phyloP scores from a whole-genome alignment of 306 rosid species.

The Cyclanthera cordifolia region DNA sequence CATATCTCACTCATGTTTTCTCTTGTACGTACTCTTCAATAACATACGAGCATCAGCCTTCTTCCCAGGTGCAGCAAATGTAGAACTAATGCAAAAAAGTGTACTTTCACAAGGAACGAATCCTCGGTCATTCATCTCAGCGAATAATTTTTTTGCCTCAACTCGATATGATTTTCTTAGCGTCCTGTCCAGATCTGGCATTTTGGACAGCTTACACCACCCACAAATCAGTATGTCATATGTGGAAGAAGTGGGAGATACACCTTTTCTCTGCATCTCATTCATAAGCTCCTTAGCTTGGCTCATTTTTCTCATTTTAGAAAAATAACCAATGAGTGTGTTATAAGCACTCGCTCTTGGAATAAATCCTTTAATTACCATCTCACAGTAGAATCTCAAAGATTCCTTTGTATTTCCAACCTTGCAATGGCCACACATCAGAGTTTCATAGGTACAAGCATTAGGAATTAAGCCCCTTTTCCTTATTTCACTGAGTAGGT shows the following conservation, averaged over 20 bases:
- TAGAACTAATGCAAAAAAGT: constrained; percentile 37
- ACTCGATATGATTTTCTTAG: constrained; percentile 36
- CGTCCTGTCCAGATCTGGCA: constrained; percentile 46
- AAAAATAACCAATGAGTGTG: constrained; percentile 68
- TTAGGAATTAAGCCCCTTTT: constrained; percentile 51
- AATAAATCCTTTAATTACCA: constrained; percentile 65
- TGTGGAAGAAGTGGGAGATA: constrained; percentile 64
- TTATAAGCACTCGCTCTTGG: constrained; percentile 68
- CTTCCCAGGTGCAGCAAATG: constrained; percentile 61
- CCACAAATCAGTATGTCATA: constrained; percentile 71
- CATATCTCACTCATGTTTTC: constrained; percentile 27
- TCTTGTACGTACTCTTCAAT: constrained; percentile 40
- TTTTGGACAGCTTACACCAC: constrained; percentile 57
- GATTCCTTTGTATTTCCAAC: constrained; percentile 54
- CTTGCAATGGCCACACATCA: constrained; percentile 69
- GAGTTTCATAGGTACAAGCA: constrained; percentile 59
- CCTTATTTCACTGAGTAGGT: constrained; percentile 49
- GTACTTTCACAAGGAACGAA: constrained; percentile 58
- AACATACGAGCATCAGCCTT: constrained; percentile 49
- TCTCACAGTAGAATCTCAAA: constrained; percentile 62
- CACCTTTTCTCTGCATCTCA: constrained; percentile 67
- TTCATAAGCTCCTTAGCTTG: constrained; percentile 84
- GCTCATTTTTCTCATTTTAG: constrained; percentile 67
- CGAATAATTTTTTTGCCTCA: constrained; percentile 63
- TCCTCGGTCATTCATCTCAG: constrained; percentile 64